Base-by-base conservation (phyloP, 495 filamentous ascomycete genomes). In the Aspergillus asperescens region DNA sequence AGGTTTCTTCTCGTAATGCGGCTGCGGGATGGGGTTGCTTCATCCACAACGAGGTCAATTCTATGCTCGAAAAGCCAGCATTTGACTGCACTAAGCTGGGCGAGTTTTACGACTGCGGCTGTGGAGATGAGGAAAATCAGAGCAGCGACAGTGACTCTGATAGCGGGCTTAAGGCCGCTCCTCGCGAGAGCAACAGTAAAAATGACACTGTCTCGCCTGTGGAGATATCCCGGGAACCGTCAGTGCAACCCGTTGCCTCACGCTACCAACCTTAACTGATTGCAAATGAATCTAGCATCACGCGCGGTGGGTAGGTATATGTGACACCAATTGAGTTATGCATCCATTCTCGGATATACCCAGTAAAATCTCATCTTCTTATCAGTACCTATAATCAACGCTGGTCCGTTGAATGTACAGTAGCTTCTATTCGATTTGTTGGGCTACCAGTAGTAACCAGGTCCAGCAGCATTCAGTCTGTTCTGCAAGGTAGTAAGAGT, bases 71-170 rank as follows among this genome's bases (percentile, higher is more conserved):
- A 50, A 98, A 98, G 68, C 74, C 78, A 0, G 56, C 82, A 45
- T 97, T 96, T 66, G 89, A 97, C 64, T 98, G 93, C 61, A 83
- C 79, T 40, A 86, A 89, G 9, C 86, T 98, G 51, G 90, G 89
- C 3, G 89, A 94, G 52, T 87, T 89, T 58, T 98, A 98, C 66
- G 91, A 98, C 66, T 98, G 93, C 60, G 93, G 93, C 10, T 98
- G 93, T 65, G 87, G 83, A 3, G 90, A 89, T 24, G 89, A 91
- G 46, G 82, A 79, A 20, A 18, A 16, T 3, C 58, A 63, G 15
- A 57, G 41, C 7, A 53, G 58, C 24, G 44, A 31, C 15, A 48
- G 44, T 29, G 54, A 52, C 7, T 35, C 31, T n/a, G 38, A 48
- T 5, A 43, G 22, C 31, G 53, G 57, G 29, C 45, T 38, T 25